Evolutionary conservation across 164 flowering plant species (phyloP).

Genomic region (Piper longum): DNA sequence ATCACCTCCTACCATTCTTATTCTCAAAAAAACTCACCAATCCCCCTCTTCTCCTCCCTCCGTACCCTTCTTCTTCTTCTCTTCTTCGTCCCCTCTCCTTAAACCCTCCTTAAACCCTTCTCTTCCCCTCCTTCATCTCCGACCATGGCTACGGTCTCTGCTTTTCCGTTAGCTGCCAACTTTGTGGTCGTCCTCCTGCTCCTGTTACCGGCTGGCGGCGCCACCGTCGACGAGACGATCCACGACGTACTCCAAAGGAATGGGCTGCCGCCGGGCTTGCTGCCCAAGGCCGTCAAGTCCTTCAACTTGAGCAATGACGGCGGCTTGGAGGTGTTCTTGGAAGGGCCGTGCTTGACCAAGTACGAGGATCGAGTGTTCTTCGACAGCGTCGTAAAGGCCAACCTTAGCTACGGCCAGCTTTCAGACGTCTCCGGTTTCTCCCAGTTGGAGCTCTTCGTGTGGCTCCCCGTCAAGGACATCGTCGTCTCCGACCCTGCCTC

Average conservation of each 20-base stretch:
- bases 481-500: constrained; percentile 56
- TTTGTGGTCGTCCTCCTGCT: background rate
- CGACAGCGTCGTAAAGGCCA: constrained; percentile 55
- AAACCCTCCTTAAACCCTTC: too few relatives aligned
- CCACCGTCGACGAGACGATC: constrained; percentile 16
- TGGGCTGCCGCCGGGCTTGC: constrained; percentile 58
- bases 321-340: constrained; percentile 39
- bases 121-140: too few relatives aligned
- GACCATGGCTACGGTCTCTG: too few relatives aligned
- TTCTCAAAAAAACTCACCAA: too few relatives aligned
- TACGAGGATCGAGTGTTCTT: constrained; percentile 48
- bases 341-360: constrained; percentile 53
- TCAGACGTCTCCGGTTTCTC: constrained; percentile 49
- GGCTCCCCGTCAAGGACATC: constrained; percentile 79
- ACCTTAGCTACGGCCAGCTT: constrained; percentile 62
- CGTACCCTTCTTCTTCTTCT: too few relatives aligned
- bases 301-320: constrained; percentile 38
- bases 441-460: constrained; percentile 77
- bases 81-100: too few relatives aligned
- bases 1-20: too few relatives aligned
- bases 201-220: constrained; percentile 2
- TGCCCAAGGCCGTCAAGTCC: constrained; percentile 58
- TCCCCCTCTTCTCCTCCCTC: too few relatives aligned
- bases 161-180: too few relatives aligned
- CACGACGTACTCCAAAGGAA: constrained; percentile 48